phyloP scores from a whole-genome alignment of 768 basidiomycete genomes.

The Lyophyllum shimeji region DNA sequence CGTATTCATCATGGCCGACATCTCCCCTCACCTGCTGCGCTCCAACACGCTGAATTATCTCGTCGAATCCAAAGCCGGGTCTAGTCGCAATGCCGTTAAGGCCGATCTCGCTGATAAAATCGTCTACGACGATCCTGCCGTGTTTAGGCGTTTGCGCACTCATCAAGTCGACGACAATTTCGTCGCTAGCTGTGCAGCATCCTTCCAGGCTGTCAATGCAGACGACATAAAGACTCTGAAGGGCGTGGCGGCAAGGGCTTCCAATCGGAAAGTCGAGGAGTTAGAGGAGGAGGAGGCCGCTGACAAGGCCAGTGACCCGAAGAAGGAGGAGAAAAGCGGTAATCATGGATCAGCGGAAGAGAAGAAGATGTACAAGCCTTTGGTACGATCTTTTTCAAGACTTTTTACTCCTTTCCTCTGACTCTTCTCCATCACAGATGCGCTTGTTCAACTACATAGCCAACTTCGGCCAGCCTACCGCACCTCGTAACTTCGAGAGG shows the following conservation, averaged over 20 bases:
- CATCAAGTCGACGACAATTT: neutral
- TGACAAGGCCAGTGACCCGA: neutral
- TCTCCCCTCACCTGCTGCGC: too few relatives aligned
- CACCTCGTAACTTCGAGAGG: neutral
- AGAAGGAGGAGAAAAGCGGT: constrained; percentile 1
- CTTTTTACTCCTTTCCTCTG: neutral
- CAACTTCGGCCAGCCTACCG: constrained; percentile 7
- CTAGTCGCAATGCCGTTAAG: neutral
- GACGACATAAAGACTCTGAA: neutral
- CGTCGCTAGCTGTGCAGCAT: neutral
- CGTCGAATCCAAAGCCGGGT: neutral
- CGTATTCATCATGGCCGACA: neutral
- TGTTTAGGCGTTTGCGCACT: neutral
- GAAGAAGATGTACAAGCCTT: constrained; percentile 14
- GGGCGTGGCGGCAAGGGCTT: neutral
- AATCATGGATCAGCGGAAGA: constrained; percentile 8
- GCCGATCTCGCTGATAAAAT: neutral
- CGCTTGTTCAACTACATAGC: constrained; percentile 13
- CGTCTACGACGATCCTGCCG: neutral
- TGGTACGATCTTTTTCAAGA: constrained; percentile 7
- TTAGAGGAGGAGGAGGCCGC: neutral
- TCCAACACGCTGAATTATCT: neutral
- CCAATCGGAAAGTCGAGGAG: neutral
- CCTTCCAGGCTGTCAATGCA: neutral
- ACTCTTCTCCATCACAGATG: neutral